phyloP scores from a whole-genome alignment of 345 rosid species.

The Populus euphratica region DNA sequence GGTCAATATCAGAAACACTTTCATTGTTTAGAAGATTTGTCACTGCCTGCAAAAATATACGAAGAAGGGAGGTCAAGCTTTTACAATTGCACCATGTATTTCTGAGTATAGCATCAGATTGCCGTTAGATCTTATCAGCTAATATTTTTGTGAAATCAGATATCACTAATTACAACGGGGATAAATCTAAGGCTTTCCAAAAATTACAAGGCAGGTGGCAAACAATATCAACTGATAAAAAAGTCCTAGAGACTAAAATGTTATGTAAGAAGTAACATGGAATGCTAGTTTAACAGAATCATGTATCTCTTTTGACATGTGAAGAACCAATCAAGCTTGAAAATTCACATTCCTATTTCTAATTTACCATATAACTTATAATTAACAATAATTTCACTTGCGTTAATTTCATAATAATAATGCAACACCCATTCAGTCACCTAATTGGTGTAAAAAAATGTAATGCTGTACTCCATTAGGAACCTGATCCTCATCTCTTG shows the following conservation, averaged over 20 bases:
- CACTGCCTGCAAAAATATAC: slow-evolving; percentile 67
- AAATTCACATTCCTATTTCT: background rate
- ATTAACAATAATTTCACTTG: background rate
- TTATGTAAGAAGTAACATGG: background rate
- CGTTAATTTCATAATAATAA: background rate
- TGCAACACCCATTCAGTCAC: background rate
- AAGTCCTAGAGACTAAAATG: background rate
- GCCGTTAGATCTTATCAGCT: background rate
- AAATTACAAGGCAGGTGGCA: background rate
- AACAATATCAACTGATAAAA: background rate
- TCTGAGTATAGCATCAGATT: background rate
- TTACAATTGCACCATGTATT: slow-evolving; percentile 5
- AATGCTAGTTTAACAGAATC: background rate
- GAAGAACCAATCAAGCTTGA: background rate
- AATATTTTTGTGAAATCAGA: background rate
- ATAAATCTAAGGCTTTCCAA: background rate
- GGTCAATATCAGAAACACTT: slow-evolving; percentile 76
- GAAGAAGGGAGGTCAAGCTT: slow-evolving; percentile 18
- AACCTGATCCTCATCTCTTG: background rate
- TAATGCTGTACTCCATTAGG: background rate
- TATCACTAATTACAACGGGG: background rate
- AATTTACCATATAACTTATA: background rate
- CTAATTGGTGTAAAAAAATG: background rate
- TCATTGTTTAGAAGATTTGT: slow-evolving; percentile 81
- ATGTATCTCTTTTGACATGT: background rate